These are phyloP conservation scores for Didymella lethalis DNA, from an alignment of 2,329 filamentous ascomycete genomes.

Conservation along the genomic window DNA sequence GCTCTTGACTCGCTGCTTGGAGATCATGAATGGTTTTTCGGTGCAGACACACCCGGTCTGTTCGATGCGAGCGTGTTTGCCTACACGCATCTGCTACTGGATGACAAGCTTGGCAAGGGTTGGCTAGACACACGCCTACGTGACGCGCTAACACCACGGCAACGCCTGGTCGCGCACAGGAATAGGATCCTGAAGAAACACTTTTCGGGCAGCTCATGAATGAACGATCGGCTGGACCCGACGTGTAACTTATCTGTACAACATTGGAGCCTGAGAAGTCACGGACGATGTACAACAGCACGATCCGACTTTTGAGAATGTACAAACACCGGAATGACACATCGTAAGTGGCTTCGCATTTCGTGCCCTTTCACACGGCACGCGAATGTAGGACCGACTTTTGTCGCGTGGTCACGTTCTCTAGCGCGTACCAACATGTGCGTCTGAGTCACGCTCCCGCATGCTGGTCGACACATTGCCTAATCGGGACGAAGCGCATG, in stretches of 20 bases:
- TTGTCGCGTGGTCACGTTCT: conserved; percentile 20
- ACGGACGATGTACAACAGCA: background rate
- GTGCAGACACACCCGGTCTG: conserved; percentile 65
- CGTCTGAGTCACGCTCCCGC: conserved; percentile 42
- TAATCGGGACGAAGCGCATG: conserved; percentile 27
- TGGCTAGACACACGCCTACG: conserved; percentile 71
- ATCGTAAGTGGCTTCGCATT: background rate
- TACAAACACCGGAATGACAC: background rate
- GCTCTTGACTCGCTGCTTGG: conserved; percentile 68
- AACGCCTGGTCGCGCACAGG: conserved; percentile 71
- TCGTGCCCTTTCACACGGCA: background rate
- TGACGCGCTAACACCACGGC: conserved; percentile 63
- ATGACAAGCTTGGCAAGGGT: conserved; percentile 60
- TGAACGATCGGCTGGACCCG: background rate
- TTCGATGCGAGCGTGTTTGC: conserved; percentile 92
- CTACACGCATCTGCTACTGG: conserved; percentile 83
- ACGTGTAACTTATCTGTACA: conserved; percentile 13
- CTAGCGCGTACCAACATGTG: conserved; percentile 26
- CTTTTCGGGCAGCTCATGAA: conserved; percentile 47
- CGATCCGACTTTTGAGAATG: background rate
- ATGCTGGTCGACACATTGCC: conserved; percentile 41
- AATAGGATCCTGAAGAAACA: conserved; percentile 64
- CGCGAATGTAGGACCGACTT: conserved; percentile 8
- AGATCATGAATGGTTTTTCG: conserved; percentile 69
- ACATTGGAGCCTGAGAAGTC: conserved; percentile 1